Base-by-base conservation (phyloP, 345 rosid species). In the Nasturtium officinale region DNA sequence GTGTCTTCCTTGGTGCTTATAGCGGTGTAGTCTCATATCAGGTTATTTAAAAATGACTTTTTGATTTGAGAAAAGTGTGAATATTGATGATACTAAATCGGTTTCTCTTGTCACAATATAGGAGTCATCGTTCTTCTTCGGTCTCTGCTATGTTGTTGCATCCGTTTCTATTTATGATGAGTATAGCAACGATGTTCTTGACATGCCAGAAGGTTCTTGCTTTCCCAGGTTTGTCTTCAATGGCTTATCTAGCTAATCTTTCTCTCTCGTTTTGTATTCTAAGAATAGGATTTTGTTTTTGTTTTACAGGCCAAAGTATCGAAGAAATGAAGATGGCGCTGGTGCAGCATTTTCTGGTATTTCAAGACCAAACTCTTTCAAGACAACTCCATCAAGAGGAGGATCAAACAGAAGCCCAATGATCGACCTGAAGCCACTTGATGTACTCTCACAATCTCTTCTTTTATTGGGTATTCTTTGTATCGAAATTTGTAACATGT, bases 121-220 rank as follows among this genome's bases (percentile, higher is more conserved):
- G 98, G 98, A 91, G 57, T 87, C 96, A 32, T 94, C 99, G 0
- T 83, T 95, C 69, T 87, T 83, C 89, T 88, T 80, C 3, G 99
- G 98, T 38, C 91, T 95, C 50, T 81, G 96, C 81, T 96, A 89
- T 71, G 77, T 90, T 46, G 75, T 92, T 35, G 92, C 99, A 7
- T 85, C 97, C 43, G 73, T 90, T 77, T 83, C 99, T 15, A 80
- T 96, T 43, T 92, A 89, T n/a, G 98, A 96, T 48, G 99, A 96
- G 79, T 92, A 96, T 83, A 89, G 98, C 80, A 96, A 89, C 33
- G 98, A 92, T 67, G 50, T 90, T 56, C 92, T 96, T 69, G 99
- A 86, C 83, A 83, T 92, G 98, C 85, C 88, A 0, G 99, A 91
- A 80, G 96, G 97, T 66, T 90, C 99, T 78, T 92, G 94, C 84